Conservation (phyloP, 2,329 filamentous ascomycete genomes). For the Penicillium sp. region DNA sequence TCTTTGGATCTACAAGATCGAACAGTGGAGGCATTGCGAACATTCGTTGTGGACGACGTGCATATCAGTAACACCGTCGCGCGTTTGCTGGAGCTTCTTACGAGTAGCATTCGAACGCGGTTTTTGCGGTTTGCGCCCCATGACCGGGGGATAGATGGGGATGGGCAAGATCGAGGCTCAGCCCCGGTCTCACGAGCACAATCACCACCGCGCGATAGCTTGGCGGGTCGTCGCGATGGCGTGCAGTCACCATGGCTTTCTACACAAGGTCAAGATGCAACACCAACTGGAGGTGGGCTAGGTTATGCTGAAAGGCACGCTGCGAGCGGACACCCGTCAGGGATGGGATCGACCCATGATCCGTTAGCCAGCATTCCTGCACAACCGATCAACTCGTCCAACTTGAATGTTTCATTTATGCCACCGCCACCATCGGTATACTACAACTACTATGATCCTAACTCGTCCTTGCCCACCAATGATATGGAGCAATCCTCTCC, state of each 20-base stretch:
- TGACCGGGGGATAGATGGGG: constrained; percentile 42
- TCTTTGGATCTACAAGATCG: constrained; percentile 54
- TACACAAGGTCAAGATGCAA: constrained; percentile 17
- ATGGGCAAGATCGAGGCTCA: constrained; percentile 34
- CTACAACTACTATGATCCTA: constrained; percentile 41
- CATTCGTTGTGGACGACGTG: constrained; percentile 60
- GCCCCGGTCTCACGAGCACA: constrained; percentile 32
- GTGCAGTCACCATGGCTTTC: constrained; percentile 26
- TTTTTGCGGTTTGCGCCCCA: constrained; percentile 54
- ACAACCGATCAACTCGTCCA: constrained; percentile 42
- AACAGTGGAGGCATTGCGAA: constrained; percentile 54
- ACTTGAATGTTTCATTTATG: constrained; percentile 45
- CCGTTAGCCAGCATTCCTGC: constrained; percentile 42
- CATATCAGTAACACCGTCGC: constrained; percentile 59
- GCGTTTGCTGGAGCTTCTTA: constrained; percentile 55
- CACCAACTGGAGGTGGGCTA: constrained; percentile 16
- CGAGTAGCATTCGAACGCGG: constrained; percentile 52
- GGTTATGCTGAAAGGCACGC: constrained; percentile 27
- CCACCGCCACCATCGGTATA: constrained; percentile 44
- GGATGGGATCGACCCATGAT: constrained; percentile 31
- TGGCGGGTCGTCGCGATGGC: constrained; percentile 24
- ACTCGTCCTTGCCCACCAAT: constrained; percentile 29
- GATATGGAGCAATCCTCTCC: constrained; percentile 27
- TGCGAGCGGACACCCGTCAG: constrained; percentile 13
- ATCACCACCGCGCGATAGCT: constrained; percentile 34